Evolutionary conservation across 1,139 yeast genomes (phyloP), one percentile per base, ranked within the genome.

Genomic region (Debaryomyces udenii): DNA sequence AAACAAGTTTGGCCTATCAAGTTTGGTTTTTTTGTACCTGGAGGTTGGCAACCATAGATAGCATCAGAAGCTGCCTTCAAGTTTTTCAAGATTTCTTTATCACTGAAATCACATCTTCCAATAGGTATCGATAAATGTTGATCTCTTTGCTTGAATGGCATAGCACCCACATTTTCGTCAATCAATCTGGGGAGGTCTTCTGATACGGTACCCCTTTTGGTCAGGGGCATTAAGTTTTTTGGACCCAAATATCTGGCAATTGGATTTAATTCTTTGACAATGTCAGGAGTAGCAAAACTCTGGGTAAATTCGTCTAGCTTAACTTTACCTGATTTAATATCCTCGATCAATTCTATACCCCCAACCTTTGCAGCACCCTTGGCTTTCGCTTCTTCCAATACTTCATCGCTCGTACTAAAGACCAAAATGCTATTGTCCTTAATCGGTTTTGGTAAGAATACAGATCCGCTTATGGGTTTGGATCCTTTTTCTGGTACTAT

Each of bases 221-320:
- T 80, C 37, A 79, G 76, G 37, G 99, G 99, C 88, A 91, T 85
- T 49, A 93, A 75, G 22, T 96, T 96, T 56, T 76, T 81, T 31
- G 96, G 96, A 45, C 99, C 98, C 50, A 94, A 74, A 11, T 77
- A 71, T 57, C 90, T 79, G 22, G 95, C 96, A 27, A 89, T 69
- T 40, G 77, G 72, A 47, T 75, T 77, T 52, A 93, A 72, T 31
- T 77, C 74, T 20, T 78, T 66, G 30, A 78, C 76, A 48, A 89
- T 79, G 38, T 89, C 96, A 2, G 96, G 86, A 2, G 96, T 85
- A 6, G 97, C 96, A 56, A 85, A 83, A 28, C 90, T 83, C 56
- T 83, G 85, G 55, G 90, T 90, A 55, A 84, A 85, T n/a, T 40
- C 49, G 51, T 78, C 76, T 34, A 88, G 67, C 22, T 70, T 69